Evolutionary conservation across 306 rosid genomes (phyloP), one percentile per base, ranked within the genome.

Genomic region (Citrullus amarus): DNA sequence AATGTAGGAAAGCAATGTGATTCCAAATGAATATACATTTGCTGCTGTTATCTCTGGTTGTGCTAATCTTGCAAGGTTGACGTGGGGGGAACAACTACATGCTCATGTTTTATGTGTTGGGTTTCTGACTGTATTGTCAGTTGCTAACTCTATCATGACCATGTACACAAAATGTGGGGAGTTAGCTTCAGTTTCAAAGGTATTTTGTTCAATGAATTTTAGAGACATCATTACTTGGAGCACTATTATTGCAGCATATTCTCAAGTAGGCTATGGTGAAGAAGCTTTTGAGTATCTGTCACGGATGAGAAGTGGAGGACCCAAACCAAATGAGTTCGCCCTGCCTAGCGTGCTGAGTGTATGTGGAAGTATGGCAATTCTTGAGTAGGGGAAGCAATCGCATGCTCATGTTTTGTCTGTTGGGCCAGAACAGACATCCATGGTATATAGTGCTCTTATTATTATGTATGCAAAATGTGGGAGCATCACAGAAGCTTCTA

Each of bases 171-270:
- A 82, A 82, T 90, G 93, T 58, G 96, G 93, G 77, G 80, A 81
- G 75, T 77, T 93, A 48, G 73, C 46, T 43, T 88, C 86, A 44
- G 92, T 93, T 86, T 91, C 93, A 10, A 2, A 50, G 10, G 76
- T 87, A 77, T 91, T 93, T 86, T 71, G 76, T 75, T 84, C 77
- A 78, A 83, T 91, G 87, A 75, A 75, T 69, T 80, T 77, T 77
- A 93, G 71, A 84, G 96, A 93, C 79, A 77, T 93, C 83, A 83
- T 93, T 83, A 88, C 98, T 66, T 93, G 96, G 98, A 93, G 91
- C 90, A 91, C 94, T 82, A 84, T 91, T 79, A 88, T 89, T 83
- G 86, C 86, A 9, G 88, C 90, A 34, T 91, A 89, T 86, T 88
- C 91, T 88, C 98, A 90, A 85, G 92, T 72, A 80, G 91, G 92